phyloP scores from a whole-genome alignment of 179 eudicot genomes.

The Spinacia oleracea region DNA sequence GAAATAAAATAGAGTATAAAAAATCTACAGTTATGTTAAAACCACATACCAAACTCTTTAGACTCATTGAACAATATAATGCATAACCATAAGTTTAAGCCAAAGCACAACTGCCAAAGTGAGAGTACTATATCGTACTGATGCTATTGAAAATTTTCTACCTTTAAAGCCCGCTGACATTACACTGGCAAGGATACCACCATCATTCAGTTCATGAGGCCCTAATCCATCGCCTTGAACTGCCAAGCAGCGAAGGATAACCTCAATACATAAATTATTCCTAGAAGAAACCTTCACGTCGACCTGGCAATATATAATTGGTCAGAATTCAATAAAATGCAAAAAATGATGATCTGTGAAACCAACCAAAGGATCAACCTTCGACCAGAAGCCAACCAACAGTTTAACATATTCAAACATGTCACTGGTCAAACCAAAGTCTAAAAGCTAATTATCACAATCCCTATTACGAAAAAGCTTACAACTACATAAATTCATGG shows the following conservation, averaged over 20 bases:
- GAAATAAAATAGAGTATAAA: too few species aligned
- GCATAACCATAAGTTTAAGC: background rate
- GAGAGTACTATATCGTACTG: background rate
- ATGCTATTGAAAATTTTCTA: conserved; percentile 21
- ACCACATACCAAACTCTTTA: background rate
- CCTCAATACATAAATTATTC: conserved; percentile 65
- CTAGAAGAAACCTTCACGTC: conserved; percentile 55
- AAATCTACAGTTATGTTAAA: background rate
- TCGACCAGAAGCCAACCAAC: too few species aligned
- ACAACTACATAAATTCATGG: too few species aligned
- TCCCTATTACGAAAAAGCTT: too few species aligned
- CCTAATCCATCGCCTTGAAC: conserved; percentile 83
- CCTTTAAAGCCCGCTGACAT: conserved; percentile 95
- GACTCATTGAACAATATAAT: background rate
- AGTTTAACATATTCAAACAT: too few species aligned
- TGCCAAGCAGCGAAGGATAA: conserved; percentile 77
- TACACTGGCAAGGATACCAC: conserved; percentile 80
- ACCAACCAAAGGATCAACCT: too few species aligned
- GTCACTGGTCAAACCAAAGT: too few species aligned
- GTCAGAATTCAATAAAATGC: background rate
- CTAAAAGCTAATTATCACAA: too few species aligned
- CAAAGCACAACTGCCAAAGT: background rate
- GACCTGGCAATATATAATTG: conserved; percentile 47
- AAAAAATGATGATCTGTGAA: background rate
- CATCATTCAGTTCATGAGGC: conserved; percentile 68